These are phyloP conservation scores for Saccharomyces hybrid DNA, from an alignment of 1,139 yeast species.

Conservation along the genomic window DNA sequence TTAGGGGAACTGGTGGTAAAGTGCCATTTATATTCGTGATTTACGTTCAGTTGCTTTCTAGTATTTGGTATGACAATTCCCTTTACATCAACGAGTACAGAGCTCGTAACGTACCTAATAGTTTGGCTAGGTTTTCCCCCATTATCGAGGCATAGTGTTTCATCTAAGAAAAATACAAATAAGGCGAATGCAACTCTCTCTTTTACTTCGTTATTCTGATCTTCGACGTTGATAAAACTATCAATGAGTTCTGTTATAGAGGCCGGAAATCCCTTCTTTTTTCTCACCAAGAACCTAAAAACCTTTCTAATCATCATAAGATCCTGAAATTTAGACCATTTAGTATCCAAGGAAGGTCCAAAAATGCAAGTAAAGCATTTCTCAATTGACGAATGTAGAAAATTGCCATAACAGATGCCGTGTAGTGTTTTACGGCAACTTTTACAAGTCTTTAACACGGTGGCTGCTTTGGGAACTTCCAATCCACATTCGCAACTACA, in stretches of 20 bases:
- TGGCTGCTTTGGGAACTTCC: slow-evolving; percentile 11
- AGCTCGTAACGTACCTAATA: slow-evolving; percentile 8
- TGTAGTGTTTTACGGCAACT: slow-evolving; percentile 28
- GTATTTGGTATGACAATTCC: slow-evolving; percentile 13
- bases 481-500: slow-evolving; percentile 31
- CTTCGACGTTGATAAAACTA: slow-evolving; percentile 13
- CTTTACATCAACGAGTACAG: slow-evolving; percentile 18
- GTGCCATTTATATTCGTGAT: slow-evolving; percentile 10
- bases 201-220: slow-evolving; percentile 9
- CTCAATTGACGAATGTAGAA: slow-evolving; percentile 7
- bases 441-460: slow-evolving; percentile 19
- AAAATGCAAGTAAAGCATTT: slow-evolving; percentile 29
- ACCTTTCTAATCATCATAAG: slow-evolving; percentile 30
- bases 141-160: slow-evolving; percentile 13
- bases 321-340: slow-evolving; percentile 16
- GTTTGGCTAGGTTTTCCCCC: slow-evolving; percentile 9
- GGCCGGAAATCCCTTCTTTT: slow-evolving; percentile 17
- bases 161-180: slow-evolving; percentile 21
- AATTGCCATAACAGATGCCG: slow-evolving; percentile 30
- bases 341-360: slow-evolving; percentile 17
- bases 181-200: slow-evolving; percentile 17
- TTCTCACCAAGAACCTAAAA: slow-evolving; percentile 19
- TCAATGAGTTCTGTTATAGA: slow-evolving; percentile 11
- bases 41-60: slow-evolving; percentile 11
- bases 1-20: slow-evolving; percentile 15